phyloP scores from a whole-genome alignment of 768 basidiomycete genomes.

The Austroboletus festivus region DNA sequence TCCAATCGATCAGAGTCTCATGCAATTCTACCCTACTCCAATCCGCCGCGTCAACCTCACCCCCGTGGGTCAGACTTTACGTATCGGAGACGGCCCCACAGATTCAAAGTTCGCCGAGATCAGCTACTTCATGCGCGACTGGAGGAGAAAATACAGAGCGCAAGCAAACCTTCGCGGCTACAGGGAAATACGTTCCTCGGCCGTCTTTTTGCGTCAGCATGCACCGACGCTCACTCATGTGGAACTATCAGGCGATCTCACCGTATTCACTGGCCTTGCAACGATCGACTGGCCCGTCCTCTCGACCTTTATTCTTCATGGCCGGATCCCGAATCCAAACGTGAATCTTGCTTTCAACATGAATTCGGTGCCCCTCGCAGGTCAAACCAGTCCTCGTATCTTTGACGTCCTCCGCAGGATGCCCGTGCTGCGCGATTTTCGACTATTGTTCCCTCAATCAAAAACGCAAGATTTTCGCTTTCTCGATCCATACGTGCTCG shows the following conservation, averaged over 20 bases:
- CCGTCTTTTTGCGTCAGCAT: slow-evolving; percentile 30
- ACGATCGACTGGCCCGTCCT: slow-evolving; percentile 32
- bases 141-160: slow-evolving; percentile 34
- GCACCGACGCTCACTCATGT: slow-evolving; percentile 28
- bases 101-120: slow-evolving; percentile 32
- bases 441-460: slow-evolving; percentile 31
- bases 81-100: slow-evolving; percentile 33
- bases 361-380: neutral
- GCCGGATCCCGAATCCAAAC: slow-evolving; percentile 22
- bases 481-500: slow-evolving; percentile 20
- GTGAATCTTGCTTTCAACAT: slow-evolving; percentile 15
- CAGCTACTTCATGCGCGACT: slow-evolving; percentile 34
- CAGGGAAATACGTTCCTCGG: slow-evolving; percentile 29
- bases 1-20: slow-evolving; percentile 34
- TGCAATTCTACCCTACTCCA: slow-evolving; percentile 27
- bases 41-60: slow-evolving; percentile 27
- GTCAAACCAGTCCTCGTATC: slow-evolving; percentile 9
- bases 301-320: slow-evolving; percentile 31
- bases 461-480: slow-evolving; percentile 26
- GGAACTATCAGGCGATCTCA: slow-evolving; percentile 31
- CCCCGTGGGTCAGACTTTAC: slow-evolving; percentile 34
- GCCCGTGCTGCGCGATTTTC: slow-evolving; percentile 30
- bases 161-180: slow-evolving; percentile 29
- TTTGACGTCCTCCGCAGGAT: slow-evolving; percentile 32
- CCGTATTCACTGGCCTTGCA: slow-evolving; percentile 25